phyloP scores from a whole-genome alignment of 2,329 filamentous ascomycete species.

The Stachybotrys elegans region DNA sequence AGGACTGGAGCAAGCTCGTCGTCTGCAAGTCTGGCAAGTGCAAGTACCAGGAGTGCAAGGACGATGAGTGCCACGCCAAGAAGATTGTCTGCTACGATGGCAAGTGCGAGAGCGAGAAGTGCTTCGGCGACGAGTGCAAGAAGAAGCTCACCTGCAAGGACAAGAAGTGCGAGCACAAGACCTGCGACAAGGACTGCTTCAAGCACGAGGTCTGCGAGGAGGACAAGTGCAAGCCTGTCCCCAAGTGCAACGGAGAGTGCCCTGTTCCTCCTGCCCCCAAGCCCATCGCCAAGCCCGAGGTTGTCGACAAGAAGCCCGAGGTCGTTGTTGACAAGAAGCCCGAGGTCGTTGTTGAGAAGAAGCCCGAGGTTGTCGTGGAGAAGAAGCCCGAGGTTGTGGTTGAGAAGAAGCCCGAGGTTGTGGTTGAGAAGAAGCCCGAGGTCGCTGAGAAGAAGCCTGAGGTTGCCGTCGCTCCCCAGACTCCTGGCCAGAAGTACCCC shows the following conservation, averaged over 20 bases:
- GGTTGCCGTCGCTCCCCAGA: no score
- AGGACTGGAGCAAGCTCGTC: constrained; percentile 21
- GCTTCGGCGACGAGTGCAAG: constrained; percentile 21
- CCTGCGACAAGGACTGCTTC: constrained; percentile 25
- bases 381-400: no score
- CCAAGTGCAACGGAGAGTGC: constrained; percentile 17
- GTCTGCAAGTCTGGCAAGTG: constrained; percentile 22
- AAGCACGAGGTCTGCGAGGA: constrained; percentile 20
- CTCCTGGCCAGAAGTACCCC: no score
- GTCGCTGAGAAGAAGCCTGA: no score
- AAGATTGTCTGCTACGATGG: constrained; percentile 28
- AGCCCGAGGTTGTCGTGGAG: no score
- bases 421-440: no score
- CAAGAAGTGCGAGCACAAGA: constrained; percentile 22
- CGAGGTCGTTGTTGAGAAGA: no score
- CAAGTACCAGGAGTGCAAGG: constrained; percentile 18
- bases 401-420: background rate
- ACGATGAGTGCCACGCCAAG: constrained; percentile 16
- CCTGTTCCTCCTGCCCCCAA: constrained; percentile 10
- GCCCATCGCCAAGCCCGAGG: background rate
- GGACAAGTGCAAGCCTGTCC: constrained; percentile 17
- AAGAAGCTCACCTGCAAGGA: constrained; percentile 28
- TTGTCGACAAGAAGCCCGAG: no score
- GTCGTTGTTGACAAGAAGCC: no score
- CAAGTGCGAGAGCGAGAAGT: constrained; percentile 22